Conservation (phyloP, 2,329 filamentous ascomycete species). For the Endothia cerciana region DNA sequence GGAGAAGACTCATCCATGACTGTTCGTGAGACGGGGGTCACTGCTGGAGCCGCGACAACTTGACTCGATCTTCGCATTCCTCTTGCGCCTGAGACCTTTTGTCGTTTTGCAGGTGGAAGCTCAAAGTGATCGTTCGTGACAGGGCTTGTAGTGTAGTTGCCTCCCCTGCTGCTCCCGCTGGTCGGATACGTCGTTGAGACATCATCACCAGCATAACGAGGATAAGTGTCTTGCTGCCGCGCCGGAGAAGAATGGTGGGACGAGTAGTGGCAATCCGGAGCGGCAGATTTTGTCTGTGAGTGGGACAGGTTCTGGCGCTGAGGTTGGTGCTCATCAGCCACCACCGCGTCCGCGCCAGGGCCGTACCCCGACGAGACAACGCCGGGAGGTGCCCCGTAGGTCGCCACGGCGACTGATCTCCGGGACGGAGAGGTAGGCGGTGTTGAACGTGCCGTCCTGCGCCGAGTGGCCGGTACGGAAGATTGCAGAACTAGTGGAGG, state of each 20-base stretch:
- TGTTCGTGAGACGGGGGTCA: background rate
- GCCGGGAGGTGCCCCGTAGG: conserved; percentile 37
- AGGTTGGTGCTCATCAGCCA: conserved; percentile 6
- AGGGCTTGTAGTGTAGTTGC: conserved; percentile 23
- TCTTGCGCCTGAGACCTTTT: conserved; percentile 21
- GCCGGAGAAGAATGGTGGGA: conserved; percentile 14
- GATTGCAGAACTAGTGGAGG: background rate
- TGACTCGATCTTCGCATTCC: conserved; percentile 10
- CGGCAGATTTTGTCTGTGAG: conserved; percentile 11
- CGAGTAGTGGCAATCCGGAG: background rate
- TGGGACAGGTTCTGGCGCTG: conserved; percentile 1
- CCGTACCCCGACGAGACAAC: conserved; percentile 28
- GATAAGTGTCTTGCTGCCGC: background rate
- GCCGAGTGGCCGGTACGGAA: conserved; percentile 14
- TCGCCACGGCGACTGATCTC: conserved; percentile 41
- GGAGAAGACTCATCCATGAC: conserved; percentile 8
- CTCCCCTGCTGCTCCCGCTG: conserved; percentile 19
- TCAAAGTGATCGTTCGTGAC: conserved; percentile 25
- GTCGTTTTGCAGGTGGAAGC: conserved; percentile 26
- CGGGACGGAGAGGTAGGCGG: conserved; percentile 33
- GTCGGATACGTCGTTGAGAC: conserved; percentile 19
- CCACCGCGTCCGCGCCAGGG: conserved; percentile 28
- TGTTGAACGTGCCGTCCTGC: conserved; percentile 7
- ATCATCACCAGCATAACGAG: conserved; percentile 22
- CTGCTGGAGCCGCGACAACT: background rate